Conservation (phyloP, 345 rosid genomes). For the Luvunga scandens region DNA sequence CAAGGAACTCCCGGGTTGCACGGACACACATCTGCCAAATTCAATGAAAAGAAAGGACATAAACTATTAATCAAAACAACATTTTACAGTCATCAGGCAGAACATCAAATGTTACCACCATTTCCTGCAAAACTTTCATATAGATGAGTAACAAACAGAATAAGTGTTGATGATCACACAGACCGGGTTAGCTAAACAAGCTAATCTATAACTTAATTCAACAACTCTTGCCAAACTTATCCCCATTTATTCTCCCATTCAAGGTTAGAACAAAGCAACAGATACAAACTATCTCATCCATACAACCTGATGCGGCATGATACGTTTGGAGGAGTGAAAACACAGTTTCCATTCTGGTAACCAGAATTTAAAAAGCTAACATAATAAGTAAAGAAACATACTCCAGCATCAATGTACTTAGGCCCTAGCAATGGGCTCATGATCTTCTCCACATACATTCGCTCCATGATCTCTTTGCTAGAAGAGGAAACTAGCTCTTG, state of each 20-base stretch:
- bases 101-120: no score
- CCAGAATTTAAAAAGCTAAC: neutral
- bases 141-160: neutral
- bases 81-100: neutral
- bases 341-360: neutral
- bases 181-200: neutral
- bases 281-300: no score
- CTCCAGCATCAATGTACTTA: slow-evolving; percentile 65
- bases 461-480: no score
- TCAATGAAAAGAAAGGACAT: slow-evolving; percentile 9
- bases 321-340: no score
- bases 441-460: no score
- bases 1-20: slow-evolving; percentile 60
- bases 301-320: no score
- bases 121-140: no score
- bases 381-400: slow-evolving; percentile 21
- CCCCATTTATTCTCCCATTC: neutral
- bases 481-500: no score
- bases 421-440: no score
- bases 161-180: neutral
- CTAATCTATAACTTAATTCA: neutral
- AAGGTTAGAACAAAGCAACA: neutral
- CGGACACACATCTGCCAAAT: slow-evolving; percentile 49
- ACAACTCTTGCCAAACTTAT: neutral
- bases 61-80: neutral